A percentile compares a stretch with the other conserved stretches of the same genome.
These are phyloP conservation scores for Glycine soja DNA, from an alignment of 306 rosid species.

Conservation along the genomic window DNA sequence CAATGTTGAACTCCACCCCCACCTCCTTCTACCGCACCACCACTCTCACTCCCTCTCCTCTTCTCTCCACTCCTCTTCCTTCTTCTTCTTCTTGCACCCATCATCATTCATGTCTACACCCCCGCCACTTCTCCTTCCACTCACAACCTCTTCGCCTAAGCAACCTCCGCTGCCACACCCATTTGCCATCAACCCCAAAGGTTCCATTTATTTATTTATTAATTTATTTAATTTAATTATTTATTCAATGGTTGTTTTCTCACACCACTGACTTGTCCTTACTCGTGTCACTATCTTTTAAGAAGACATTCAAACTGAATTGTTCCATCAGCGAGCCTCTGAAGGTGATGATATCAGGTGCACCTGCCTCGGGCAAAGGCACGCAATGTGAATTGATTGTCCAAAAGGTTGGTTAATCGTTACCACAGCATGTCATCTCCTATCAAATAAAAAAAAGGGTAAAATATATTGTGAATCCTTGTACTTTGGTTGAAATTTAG, in stretches of 20 bases:
- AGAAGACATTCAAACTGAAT: conserved; percentile 59
- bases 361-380: conserved; percentile 98
- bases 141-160: conserved; percentile 54
- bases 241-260: not conserved
- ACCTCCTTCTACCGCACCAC: conserved; percentile 56
- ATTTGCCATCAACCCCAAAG: conserved; percentile 54
- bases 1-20: conserved; percentile 59
- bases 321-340: conserved; percentile 70
- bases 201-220: conserved; percentile 31
- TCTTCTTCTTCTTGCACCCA: conserved; percentile 25
- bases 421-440: no score
- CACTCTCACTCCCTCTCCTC: conserved; percentile 53
- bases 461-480: no score
- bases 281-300: not conserved
- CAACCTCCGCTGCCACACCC: conserved; percentile 47
- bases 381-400: conserved; percentile 93
- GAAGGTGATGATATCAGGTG: conserved; percentile 95
- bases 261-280: not conserved
- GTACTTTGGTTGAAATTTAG: no score
- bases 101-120: conserved; percentile 36
- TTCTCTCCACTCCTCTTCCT: not conserved
- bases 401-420: conserved; percentile 62
- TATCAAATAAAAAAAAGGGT: no score
- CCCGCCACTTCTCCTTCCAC: conserved; percentile 36
- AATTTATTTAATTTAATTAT: no score